Evolutionary conservation across 2,329 filamentous ascomycete species (phyloP), one percentile per base, ranked within the genome.

Genomic region (Lasiodiplodia sp.): DNA sequence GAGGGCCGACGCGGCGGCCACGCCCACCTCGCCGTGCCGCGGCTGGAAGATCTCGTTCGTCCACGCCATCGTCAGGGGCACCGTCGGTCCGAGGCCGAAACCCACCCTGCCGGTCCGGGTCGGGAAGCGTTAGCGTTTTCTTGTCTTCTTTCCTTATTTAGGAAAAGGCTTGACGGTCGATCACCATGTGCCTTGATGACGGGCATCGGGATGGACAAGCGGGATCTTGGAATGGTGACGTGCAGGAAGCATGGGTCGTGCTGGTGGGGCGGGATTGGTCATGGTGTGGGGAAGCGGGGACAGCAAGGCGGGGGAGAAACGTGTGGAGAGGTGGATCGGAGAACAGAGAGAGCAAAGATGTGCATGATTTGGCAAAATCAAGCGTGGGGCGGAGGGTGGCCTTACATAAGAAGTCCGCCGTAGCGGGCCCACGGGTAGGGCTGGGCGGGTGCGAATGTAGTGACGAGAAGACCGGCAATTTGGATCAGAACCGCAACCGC

Each of bases 31-130:
- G 57, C 94, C 93, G 76, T 97, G 94, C 14, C 94, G 91, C 38
- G 87, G 87, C 81, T 97, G 93, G 83, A 97, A 97, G 75, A 97
- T 91, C 80, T 97, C 92, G 71, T 90, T 92, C 38, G 92, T 93
- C 94, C 94, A 97, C 44, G 93, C 91, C 94, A 97, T 97, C 79
- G 92, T 95, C 75, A 95, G 95, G 12, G 94, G 94, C 0, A 97
- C 93, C 0, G 94, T 97, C 3, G 94, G 94, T 1, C 94, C 94
- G 2, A 97, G 89, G 0, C 94, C 94, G 75, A 97, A 97, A 4
- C 94, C 94, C 44, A 97, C 91, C 81, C 60, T 64, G 23, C 11
- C 23, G 11, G 1, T 5, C 25, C n/a, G 7, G n/a, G 16, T 90
- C 2, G 8, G 23, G 28, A 7, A 34, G 31, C 31, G 31, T 34